Evolutionary conservation across 192 early-diverging fungal genomes (phyloP).

Genomic region (Haplosporangium gracile): DNA sequence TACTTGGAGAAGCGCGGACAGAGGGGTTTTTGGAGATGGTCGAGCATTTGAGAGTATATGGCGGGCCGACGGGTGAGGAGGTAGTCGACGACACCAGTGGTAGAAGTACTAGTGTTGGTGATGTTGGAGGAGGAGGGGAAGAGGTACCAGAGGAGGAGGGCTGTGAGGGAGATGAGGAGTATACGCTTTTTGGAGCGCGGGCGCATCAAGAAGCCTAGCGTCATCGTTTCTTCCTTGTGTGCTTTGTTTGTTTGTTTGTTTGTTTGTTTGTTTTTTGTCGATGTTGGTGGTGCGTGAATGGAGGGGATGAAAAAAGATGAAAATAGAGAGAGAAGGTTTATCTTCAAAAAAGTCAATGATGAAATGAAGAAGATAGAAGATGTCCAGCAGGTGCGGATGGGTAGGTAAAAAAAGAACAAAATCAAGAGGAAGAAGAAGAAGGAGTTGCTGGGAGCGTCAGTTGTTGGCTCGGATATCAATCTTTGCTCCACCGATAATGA

Average conservation of each 20-base stretch:
- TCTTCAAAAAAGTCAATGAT: too few species aligned
- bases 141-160: conserved; percentile 24
- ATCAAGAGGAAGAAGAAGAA: too few species aligned
- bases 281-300: background rate
- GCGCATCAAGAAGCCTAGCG: conserved; percentile 8
- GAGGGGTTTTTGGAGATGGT: conserved; percentile 41
- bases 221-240: background rate
- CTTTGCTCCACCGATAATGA: too few species aligned
- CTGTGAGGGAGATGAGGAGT: background rate
- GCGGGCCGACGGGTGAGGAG: conserved; percentile 20
- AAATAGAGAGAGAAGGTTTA: too few species aligned
- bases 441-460: too few species aligned
- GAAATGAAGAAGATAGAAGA: too few species aligned
- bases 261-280: background rate
- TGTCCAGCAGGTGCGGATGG: too few species aligned
- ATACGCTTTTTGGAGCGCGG: conserved; percentile 35
- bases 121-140: background rate
- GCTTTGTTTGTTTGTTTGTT: background rate
- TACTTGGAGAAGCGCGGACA: conserved; percentile 43
- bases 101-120: background rate
- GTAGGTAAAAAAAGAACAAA: too few species aligned
- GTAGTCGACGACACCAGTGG: background rate
- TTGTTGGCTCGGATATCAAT: too few species aligned
- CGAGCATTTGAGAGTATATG: conserved; percentile 29
- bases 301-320: too few species aligned